Percentiles rank a stretch among this genome's conserved stretches.
These are phyloP conservation scores for Grosmannia clavigera DNA, from an alignment of 2,329 filamentous ascomycete genomes.

Conservation along the genomic window DNA sequence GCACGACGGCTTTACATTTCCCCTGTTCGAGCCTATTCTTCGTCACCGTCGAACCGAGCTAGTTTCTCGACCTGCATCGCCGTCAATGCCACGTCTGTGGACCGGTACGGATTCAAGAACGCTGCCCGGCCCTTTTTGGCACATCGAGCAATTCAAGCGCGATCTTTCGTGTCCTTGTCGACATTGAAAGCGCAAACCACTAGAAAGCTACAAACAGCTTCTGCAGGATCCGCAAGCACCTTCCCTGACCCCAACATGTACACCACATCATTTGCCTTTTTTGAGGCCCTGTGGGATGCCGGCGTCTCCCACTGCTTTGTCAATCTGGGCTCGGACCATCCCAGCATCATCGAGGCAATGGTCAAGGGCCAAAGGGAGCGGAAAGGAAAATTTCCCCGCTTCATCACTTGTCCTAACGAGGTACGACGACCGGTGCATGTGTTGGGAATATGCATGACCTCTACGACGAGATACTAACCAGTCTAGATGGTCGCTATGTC, in stretches of 20 bases:
- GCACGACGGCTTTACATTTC: background rate
- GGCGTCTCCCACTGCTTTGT: conserved; percentile 47
- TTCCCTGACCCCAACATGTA: conserved; percentile 32
- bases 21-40: background rate
- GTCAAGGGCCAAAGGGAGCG: conserved; percentile 57
- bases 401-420: conserved; percentile 65
- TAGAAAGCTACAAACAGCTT: background rate
- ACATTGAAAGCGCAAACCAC: background rate
- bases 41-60: background rate
- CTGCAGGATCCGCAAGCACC: background rate
- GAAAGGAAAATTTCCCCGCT: conserved; percentile 46
- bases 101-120: background rate
- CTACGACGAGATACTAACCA: background rate
- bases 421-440: conserved; percentile 21
- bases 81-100: background rate
- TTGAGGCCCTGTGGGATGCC: conserved; percentile 66
- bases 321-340: conserved; percentile 51
- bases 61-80: background rate
- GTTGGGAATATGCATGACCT: background rate
- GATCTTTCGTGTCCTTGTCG: background rate
- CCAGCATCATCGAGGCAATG: conserved; percentile 63
- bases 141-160: background rate
- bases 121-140: background rate
- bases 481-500: conserved; percentile 62
- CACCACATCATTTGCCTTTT: conserved; percentile 70